Evolutionary conservation across 768 basidiomycete species (phyloP).

Genomic region (Gloeophyllum trabeum): DNA sequence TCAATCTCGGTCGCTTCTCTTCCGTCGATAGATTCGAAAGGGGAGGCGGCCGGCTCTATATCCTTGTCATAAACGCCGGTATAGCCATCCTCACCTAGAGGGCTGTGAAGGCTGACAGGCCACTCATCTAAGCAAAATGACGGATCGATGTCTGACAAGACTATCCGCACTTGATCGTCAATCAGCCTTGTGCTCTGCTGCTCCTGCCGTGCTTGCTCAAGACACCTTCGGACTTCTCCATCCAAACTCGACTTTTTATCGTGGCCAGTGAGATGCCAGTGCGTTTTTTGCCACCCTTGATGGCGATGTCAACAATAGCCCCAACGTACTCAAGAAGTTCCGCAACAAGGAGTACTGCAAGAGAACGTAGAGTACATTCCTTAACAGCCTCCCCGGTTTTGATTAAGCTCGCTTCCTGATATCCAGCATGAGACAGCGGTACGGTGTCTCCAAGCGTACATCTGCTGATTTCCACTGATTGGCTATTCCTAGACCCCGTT

Average conservation of each 20-base stretch:
- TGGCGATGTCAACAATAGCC: not conserved
- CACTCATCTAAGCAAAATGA: not conserved
- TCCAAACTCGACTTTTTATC: constrained; percentile 7
- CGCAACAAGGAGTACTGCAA: too few species aligned
- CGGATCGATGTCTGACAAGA: too few species aligned
- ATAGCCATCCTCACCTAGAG: not conserved
- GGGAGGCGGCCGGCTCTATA: constrained; percentile 7
- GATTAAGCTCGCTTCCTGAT: not conserved
- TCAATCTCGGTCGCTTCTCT: too few species aligned
- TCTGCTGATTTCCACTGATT: not conserved
- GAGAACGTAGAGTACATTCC: too few species aligned
- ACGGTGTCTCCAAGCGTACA: not conserved
- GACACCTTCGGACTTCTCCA: constrained; percentile 4
- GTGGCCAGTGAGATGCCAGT: constrained; percentile 11
- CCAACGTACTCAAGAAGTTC: not conserved
- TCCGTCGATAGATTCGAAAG: constrained; percentile 11
- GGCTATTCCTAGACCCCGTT: constrained; percentile 11
- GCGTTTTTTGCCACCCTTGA: constrained; percentile 6
- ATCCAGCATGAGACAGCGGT: not conserved
- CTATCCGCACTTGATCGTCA: constrained; percentile 10
- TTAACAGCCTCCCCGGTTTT: too few species aligned
- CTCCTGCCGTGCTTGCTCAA: constrained; percentile 11
- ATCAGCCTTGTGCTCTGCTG: constrained; percentile 10
- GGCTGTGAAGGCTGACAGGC: constrained; percentile 12
- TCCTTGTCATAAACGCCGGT: constrained; percentile 12